Conservation (phyloP, 2,329 filamentous ascomycete species). For the Talaromyces sp. region DNA sequence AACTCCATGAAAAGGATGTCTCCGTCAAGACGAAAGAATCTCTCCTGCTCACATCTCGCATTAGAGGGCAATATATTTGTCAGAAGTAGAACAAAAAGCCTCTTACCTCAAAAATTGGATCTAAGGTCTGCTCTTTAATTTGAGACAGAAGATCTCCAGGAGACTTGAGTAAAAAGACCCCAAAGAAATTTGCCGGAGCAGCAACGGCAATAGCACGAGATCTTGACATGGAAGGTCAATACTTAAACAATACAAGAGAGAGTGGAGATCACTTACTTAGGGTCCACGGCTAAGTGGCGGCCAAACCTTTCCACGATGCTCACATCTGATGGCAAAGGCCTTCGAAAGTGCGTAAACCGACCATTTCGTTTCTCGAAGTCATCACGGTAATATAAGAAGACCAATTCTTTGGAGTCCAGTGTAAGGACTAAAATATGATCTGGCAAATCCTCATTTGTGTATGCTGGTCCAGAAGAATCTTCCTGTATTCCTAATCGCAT, state of each 20-base stretch:
- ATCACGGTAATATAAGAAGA: constrained; percentile 66
- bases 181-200: constrained; percentile 65
- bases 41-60: constrained; percentile 30
- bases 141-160: constrained; percentile 49
- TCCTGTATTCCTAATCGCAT: constrained; percentile 20
- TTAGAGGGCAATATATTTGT: not conserved
- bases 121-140: constrained; percentile 47
- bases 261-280: constrained; percentile 50
- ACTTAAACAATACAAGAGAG: not conserved
- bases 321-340: constrained; percentile 56
- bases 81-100: not conserved
- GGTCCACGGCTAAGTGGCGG: constrained; percentile 71
- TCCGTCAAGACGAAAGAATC: constrained; percentile 57
- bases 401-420: constrained; percentile 65
- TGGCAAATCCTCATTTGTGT: constrained; percentile 45
- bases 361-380: constrained; percentile 32
- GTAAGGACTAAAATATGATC: constrained; percentile 78
- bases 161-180: constrained; percentile 65
- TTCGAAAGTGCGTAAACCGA: constrained; percentile 58
- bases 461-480: constrained; percentile 7
- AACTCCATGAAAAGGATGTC: constrained; percentile 86
- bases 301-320: constrained; percentile 54
- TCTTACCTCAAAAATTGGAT: constrained; percentile 56
- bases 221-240: constrained; percentile 21
- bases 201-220: constrained; percentile 62